These are phyloP conservation scores for Penicillium psychrosexuale DNA, from an alignment of 2,329 filamentous ascomycete genomes.

Conservation along the genomic window DNA sequence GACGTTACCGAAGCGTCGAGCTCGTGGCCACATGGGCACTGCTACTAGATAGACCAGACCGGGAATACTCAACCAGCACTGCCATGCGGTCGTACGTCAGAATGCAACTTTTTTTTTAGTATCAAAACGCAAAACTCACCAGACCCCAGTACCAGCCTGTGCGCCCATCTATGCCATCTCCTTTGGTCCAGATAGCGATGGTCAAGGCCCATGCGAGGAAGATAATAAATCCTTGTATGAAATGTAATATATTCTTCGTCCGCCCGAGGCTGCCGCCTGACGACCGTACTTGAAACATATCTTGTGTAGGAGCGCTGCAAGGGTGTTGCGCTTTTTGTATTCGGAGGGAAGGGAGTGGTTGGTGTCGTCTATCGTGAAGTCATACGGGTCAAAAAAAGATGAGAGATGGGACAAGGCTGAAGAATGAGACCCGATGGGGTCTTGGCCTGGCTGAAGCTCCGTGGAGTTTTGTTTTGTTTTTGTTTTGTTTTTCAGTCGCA, in stretches of 20 bases:
- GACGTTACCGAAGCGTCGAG: conserved; percentile 57
- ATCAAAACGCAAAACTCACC: conserved; percentile 40
- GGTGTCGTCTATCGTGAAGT: conserved; percentile 6
- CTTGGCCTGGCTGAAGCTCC: not conserved
- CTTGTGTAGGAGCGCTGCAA: conserved; percentile 15
- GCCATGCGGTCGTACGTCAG: not conserved
- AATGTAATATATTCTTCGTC: conserved; percentile 56
- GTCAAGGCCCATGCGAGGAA: conserved; percentile 58
- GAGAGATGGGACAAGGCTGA: not conserved
- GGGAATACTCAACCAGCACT: conserved; percentile 61
- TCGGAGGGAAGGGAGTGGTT: conserved; percentile 1
- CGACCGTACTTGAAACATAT: conserved; percentile 27
- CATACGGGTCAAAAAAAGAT: not conserved
- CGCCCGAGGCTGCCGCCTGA: conserved; percentile 49
- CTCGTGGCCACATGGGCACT: conserved; percentile 60
- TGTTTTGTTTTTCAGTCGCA: conserved; percentile 1
- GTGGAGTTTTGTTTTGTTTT: conserved; percentile 1
- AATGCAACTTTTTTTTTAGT: not conserved
- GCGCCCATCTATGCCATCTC: conserved; percentile 52
- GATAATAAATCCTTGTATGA: conserved; percentile 53
- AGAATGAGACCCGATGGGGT: not conserved
- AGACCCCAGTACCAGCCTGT: conserved; percentile 57
- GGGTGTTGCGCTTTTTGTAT: conserved; percentile 19
- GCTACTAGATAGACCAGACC: conserved; percentile 59
- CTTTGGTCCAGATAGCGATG: conserved; percentile 57